phyloP scores from a whole-genome alignment of 345 rosid species.

The Salix udensis region DNA sequence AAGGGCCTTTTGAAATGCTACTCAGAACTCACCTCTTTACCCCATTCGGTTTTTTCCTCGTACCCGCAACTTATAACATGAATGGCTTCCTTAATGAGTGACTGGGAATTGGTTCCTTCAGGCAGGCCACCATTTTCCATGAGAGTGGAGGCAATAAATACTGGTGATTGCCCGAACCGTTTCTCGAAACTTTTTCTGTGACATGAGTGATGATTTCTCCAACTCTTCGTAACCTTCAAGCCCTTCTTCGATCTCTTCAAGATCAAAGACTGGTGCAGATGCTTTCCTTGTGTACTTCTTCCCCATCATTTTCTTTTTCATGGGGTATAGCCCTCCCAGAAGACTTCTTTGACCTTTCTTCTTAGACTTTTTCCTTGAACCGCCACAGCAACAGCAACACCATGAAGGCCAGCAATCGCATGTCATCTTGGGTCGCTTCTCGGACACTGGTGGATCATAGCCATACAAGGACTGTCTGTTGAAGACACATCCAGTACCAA shows the following conservation, averaged over 20 bases:
- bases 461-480: conserved; percentile 91
- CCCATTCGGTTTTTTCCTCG: conserved; percentile 98
- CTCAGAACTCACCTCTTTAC: conserved; percentile 66
- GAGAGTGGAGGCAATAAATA: conserved; percentile 83
- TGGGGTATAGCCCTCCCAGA: conserved; percentile 48
- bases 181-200: conserved; percentile 94
- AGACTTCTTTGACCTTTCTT: conserved; percentile 58
- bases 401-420: conserved; percentile 98
- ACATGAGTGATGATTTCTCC: conserved; percentile 90
- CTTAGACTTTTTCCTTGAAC: conserved; percentile 76
- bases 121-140: conserved; percentile 96
- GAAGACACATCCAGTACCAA: conserved; percentile 96
- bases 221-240: conserved; percentile 91
- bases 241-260: conserved; percentile 98
- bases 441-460: conserved; percentile 84
- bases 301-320: conserved; percentile 69
- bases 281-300: conserved; percentile 65
- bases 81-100: conserved; percentile 88
- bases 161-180: conserved; percentile 89
- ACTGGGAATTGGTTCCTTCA: conserved; percentile 69
- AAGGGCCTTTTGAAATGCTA: background rate
- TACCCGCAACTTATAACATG: conserved; percentile 93
- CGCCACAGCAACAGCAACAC: conserved; percentile 88
- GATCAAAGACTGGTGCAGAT: conserved; percentile 52
- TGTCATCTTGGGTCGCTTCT: conserved; percentile 91